Conservation (phyloP, 2,329 filamentous ascomycete genomes). For the Endothia cerciana region DNA sequence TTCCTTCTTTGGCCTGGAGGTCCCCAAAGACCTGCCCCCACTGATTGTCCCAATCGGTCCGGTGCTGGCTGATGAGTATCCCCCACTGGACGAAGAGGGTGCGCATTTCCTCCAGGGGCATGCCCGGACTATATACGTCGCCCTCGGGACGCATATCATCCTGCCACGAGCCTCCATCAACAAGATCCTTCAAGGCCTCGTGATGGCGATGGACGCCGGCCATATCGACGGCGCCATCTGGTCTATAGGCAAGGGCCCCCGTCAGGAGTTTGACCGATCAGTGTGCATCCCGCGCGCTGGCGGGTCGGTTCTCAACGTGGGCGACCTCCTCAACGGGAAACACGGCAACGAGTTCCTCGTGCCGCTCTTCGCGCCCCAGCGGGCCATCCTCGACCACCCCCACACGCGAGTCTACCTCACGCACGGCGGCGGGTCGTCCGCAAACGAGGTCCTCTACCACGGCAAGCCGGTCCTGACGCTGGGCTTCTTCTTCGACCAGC, state of each 20-base stretch:
- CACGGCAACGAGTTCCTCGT: slow-evolving; percentile 38
- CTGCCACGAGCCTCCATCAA: slow-evolving; percentile 37
- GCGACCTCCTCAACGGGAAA: slow-evolving; percentile 36
- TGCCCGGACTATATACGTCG: slow-evolving; percentile 43
- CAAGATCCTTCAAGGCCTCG: slow-evolving; percentile 40
- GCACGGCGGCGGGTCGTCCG: slow-evolving; percentile 46
- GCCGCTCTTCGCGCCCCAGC: slow-evolving; percentile 44
- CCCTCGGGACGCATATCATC: slow-evolving; percentile 46
- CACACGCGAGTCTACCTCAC: slow-evolving; percentile 44
- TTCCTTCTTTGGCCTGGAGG: slow-evolving; percentile 49
- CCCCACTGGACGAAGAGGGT: slow-evolving; percentile 35
- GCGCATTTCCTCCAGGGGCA: slow-evolving; percentile 40
- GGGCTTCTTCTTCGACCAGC: slow-evolving; percentile 48
- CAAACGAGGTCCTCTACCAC: slow-evolving; percentile 47
- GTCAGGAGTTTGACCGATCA: slow-evolving; percentile 32
- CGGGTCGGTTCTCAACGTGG: slow-evolving; percentile 28
- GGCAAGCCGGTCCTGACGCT: slow-evolving; percentile 43
- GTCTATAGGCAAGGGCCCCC: slow-evolving; percentile 36
- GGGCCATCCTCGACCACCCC: slow-evolving; percentile 43
- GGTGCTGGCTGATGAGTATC: slow-evolving; percentile 42
- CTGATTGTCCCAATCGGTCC: slow-evolving; percentile 45
- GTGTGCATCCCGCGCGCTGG: slow-evolving; percentile 28
- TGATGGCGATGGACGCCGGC: slow-evolving; percentile 33
- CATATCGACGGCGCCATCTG: slow-evolving; percentile 47
- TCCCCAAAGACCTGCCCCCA: slow-evolving; percentile 47